phyloP scores from a whole-genome alignment of 2,329 filamentous ascomycete genomes.

The Hypoxylon sp. region DNA sequence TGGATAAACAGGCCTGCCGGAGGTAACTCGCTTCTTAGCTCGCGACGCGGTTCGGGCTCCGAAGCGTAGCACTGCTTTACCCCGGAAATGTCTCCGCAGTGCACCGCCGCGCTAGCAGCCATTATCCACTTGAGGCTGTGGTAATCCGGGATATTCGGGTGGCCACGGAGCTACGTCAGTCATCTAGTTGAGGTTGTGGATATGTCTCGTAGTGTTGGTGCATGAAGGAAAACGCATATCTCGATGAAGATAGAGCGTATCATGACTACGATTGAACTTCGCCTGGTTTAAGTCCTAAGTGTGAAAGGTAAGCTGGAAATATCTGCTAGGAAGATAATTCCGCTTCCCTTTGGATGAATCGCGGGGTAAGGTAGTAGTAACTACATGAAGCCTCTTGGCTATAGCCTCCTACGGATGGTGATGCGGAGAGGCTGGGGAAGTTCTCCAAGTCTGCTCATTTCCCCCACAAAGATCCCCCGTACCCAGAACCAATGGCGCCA shows the following conservation, averaged over 20 bases:
- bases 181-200: neutral
- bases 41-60: constrained; percentile 9
- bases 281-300: neutral
- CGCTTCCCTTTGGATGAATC: neutral
- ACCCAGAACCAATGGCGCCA: neutral
- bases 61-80: neutral
- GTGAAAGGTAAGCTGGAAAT: neutral
- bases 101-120: too few relatives aligned
- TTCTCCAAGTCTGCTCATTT: neutral
- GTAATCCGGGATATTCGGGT: neutral
- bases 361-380: too few relatives aligned
- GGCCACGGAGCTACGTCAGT: neutral
- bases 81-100: neutral
- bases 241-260: neutral
- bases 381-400: neutral
- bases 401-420: neutral
- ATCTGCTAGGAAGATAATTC: neutral
- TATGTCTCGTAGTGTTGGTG: neutral
- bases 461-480: neutral
- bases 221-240: neutral
- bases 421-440: neutral
- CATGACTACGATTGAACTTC: neutral
- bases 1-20: neutral
- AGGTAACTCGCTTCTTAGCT: constrained; percentile 1
- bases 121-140: too few relatives aligned